These are phyloP conservation scores for Rhazya stricta DNA, from an alignment of 257 asterid genomes.

Conservation along the genomic window DNA sequence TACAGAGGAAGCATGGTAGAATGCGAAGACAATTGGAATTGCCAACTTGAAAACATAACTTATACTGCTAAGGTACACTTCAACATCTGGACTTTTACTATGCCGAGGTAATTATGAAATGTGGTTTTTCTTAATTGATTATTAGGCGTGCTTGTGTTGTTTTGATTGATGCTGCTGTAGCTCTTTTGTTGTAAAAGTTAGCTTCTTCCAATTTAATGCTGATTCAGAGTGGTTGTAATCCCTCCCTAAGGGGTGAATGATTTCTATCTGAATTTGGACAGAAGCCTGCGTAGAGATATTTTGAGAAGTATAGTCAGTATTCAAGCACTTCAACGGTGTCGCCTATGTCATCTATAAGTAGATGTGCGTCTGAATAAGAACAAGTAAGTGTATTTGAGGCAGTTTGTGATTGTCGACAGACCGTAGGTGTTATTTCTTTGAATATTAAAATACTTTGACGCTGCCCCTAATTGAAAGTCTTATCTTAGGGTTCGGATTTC, in stretches of 20 bases:
- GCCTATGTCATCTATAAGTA: background rate
- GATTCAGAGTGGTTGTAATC: background rate
- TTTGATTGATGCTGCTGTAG: background rate
- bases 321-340: background rate
- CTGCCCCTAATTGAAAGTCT: background rate
- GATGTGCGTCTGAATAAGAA: background rate
- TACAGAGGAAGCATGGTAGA: constrained; percentile 88
- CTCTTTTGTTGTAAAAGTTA: no score
- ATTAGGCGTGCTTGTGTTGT: background rate
- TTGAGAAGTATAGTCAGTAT: background rate
- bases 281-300: background rate
- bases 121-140: background rate
- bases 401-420: background rate
- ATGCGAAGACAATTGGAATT: constrained; percentile 58
- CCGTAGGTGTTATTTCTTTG: background rate
- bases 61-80: constrained; percentile 42
- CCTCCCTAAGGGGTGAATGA: background rate
- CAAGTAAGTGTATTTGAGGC: background rate
- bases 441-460: background rate
- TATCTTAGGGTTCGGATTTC: background rate
- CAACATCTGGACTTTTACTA: background rate
- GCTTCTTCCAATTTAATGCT: background rate
- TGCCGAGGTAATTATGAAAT: background rate
- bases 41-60: constrained; percentile 49
- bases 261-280: background rate